Percentiles rank a stretch among this genome's conserved stretches.
Evolutionary conservation across 2,329 filamentous ascomycete genomes (phyloP).

Genomic region (Ascochyta koolunga): DNA sequence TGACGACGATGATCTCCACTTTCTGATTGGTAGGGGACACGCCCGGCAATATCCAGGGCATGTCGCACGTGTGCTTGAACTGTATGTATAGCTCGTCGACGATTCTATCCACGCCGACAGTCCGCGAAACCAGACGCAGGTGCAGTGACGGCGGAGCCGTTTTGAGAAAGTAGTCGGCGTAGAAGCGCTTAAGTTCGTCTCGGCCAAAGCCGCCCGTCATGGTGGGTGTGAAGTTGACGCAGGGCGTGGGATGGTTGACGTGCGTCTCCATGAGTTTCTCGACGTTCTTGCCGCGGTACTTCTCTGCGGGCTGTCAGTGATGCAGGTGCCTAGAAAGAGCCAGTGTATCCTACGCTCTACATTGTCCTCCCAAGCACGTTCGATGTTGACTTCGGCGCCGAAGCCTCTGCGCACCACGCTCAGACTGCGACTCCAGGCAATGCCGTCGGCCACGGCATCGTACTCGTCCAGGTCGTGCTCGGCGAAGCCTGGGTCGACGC

Average conservation of each 20-base stretch:
- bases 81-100: conserved; percentile 65
- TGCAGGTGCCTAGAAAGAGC: neutral
- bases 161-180: conserved; percentile 62
- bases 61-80: conserved; percentile 62
- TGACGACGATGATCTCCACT: conserved; percentile 64
- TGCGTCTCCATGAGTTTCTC: conserved; percentile 49
- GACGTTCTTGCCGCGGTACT: conserved; percentile 44
- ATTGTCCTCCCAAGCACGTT: conserved; percentile 53
- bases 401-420: conserved; percentile 66
- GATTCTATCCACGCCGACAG: conserved; percentile 63
- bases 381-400: conserved; percentile 53
- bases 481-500: conserved; percentile 69
- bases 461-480: conserved; percentile 73
- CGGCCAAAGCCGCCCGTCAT: conserved; percentile 54
- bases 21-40: conserved; percentile 62
- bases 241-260: conserved; percentile 42
- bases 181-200: conserved; percentile 58
- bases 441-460: conserved; percentile 65
- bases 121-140: conserved; percentile 63
- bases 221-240: conserved; percentile 53
- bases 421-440: conserved; percentile 73
- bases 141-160: conserved; percentile 54
- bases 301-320: conserved; percentile 33
- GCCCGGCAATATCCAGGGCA: conserved; percentile 66
- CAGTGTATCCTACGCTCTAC: conserved; percentile 37